A percentile compares a stretch with the other conserved stretches of the same genome.
These are phyloP conservation scores for Euphorbia celastroides DNA, from an alignment of 441 rosid species.

Conservation along the genomic window DNA sequence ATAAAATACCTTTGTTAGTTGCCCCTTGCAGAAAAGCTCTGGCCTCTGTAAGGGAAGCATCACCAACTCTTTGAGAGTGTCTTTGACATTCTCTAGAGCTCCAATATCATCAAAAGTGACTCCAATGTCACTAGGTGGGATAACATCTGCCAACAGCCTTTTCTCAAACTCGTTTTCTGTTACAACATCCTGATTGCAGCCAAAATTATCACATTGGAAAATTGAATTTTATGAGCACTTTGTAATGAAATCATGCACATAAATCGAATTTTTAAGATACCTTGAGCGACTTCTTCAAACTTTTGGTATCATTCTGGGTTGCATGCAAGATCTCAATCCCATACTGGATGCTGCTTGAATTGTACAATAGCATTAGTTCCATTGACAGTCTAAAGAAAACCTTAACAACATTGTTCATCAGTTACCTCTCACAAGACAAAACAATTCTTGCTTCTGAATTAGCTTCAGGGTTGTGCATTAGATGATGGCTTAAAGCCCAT, in stretches of 20 bases:
- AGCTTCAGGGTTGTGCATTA: slow-evolving; percentile 60
- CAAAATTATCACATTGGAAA: slow-evolving; percentile 17
- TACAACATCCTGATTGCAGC: slow-evolving; percentile 62
- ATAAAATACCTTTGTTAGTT: slow-evolving; percentile 74
- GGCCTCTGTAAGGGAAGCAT: slow-evolving; percentile 96
- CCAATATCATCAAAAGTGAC: slow-evolving; percentile 91
- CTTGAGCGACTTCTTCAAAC: slow-evolving; percentile 84
- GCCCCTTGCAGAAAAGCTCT: slow-evolving; percentile 90
- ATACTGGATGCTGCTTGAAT: slow-evolving; percentile 64
- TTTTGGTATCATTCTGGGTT: slow-evolving; percentile 64
- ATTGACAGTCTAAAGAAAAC: slow-evolving; percentile 17
- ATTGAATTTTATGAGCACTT: not conserved
- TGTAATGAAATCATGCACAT: not conserved
- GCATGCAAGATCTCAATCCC: slow-evolving; percentile 71
- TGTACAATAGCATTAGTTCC: slow-evolving; percentile 27
- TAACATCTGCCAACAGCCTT: slow-evolving; percentile 82
- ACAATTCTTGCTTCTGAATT: slow-evolving; percentile 47
- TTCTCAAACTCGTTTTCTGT: slow-evolving; percentile 96
- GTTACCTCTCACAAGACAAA: slow-evolving; percentile 71
- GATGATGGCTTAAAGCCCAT: slow-evolving; percentile 81
- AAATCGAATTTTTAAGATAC: slow-evolving; percentile 20
- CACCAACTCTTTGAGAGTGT: slow-evolving; percentile 86
- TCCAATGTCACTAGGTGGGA: slow-evolving; percentile 88
- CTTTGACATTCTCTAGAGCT: slow-evolving; percentile 92
- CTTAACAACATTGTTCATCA: slow-evolving; percentile 23